phyloP scores from a whole-genome alignment of 495 filamentous ascomycete species.

The Choiromyces venosus region DNA sequence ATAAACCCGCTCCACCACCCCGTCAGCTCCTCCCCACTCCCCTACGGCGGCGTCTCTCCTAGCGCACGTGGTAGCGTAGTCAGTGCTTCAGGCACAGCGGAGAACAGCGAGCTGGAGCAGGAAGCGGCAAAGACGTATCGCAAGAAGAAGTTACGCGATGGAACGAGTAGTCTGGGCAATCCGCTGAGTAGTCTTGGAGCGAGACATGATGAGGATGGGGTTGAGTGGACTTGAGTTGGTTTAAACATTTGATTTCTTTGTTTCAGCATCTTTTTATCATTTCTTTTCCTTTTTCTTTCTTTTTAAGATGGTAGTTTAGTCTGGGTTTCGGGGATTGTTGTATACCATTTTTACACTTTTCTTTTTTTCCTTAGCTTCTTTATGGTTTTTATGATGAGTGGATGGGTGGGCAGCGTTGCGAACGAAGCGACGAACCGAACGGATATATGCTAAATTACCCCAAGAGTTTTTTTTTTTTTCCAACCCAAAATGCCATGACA shows the following conservation, averaged over 20 bases:
- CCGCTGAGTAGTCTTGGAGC: slow-evolving; percentile 14
- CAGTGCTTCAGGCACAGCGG: slow-evolving; percentile 28
- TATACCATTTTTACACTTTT: neutral
- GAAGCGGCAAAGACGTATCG: slow-evolving; percentile 39
- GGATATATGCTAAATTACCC: neutral
- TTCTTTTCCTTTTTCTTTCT: slow-evolving; percentile 9
- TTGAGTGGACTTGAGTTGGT: slow-evolving; percentile 21
- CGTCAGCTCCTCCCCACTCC: slow-evolving; percentile 8
- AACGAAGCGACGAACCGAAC: neutral
- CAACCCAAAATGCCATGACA: neutral
- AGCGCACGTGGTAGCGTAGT: slow-evolving; percentile 39
- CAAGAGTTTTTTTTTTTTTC: neutral
- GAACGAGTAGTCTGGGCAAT: slow-evolving; percentile 23
- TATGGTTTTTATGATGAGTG: too few species aligned
- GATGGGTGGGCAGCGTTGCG: neutral
- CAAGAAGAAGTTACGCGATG: slow-evolving; percentile 37
- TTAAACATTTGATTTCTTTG: neutral
- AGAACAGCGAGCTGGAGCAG: slow-evolving; percentile 38
- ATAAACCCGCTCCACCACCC: slow-evolving; percentile 20
- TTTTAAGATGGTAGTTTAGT: neutral
- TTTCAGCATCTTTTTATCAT: slow-evolving; percentile 2
- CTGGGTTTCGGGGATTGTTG: neutral
- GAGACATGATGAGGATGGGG: slow-evolving; percentile 16
- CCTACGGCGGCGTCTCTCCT: slow-evolving; percentile 25
- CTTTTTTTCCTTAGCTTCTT: neutral